phyloP scores from a whole-genome alignment of 345 rosid genomes.

The Eucalyptus brandiana region DNA sequence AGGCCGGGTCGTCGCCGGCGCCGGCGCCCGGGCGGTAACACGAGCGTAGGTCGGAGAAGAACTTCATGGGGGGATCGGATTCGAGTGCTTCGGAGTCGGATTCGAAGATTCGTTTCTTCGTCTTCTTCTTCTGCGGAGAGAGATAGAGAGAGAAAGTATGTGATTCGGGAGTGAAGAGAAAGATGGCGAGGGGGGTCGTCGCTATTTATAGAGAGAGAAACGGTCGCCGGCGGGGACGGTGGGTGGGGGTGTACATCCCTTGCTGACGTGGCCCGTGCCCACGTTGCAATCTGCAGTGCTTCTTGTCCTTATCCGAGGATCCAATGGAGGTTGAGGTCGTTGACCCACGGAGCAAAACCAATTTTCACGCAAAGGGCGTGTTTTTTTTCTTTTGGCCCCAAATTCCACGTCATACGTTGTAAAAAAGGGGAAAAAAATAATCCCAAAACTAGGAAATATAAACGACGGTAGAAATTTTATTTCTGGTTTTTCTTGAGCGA shows the following conservation, averaged over 20 bases:
- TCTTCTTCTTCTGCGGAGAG: background rate
- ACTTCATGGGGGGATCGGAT: constrained; percentile 3
- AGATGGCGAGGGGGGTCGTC: background rate
- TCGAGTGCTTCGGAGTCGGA: background rate
- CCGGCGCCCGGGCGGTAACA: background rate
- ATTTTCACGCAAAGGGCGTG: background rate
- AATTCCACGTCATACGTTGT: background rate
- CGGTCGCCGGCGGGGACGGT: background rate
- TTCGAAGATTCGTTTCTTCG: background rate
- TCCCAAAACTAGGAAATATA: background rate
- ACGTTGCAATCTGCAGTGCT: background rate
- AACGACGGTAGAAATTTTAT: background rate
- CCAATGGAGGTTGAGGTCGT: background rate
- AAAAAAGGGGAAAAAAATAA: background rate
- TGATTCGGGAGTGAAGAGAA: background rate
- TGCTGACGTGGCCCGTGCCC: background rate
- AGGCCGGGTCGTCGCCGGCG: background rate
- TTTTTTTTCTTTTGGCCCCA: background rate
- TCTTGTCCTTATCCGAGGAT: background rate
- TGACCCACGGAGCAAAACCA: background rate
- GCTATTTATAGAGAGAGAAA: background rate
- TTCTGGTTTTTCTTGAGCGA: background rate
- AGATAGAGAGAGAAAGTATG: background rate
- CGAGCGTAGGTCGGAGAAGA: background rate
- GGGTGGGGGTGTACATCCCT: background rate